Evolutionary conservation across 106 monocot genomes (phyloP), one percentile per base, ranked within the genome.

Genomic region (Dactylorhiza incarnata): DNA sequence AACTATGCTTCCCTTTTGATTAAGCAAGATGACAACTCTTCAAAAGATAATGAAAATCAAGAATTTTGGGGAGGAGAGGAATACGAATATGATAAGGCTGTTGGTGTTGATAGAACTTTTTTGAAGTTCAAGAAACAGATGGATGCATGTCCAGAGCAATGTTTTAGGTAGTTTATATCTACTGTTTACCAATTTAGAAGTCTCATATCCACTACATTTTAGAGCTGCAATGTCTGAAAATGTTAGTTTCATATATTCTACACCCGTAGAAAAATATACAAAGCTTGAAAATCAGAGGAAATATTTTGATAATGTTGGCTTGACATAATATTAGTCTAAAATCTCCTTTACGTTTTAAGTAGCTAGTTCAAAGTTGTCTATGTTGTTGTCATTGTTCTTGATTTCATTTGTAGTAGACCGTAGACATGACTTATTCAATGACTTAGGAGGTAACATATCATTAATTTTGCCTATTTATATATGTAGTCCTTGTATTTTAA

Each of bases 111-210:
- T 47, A 86, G 99, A 63, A 90, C 83, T 54, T 99, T 89, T 66
- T 78, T 99, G 44, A 99, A 99, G 81, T 99, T 99, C 85, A 99
- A 99, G 94, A 99, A 99, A 88, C 81, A 71, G 26, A 46, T 99
- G 78, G 99, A 99, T 80, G 77, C 81, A 73, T 75, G 61, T 73
- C 99, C 99, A 37, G 86, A 92, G 76, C 99, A 99, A 76, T 99
- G 99, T 74, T 85, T 99, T 51, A 94, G 99, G 99, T 94, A 86
- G 17, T 72, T 22, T 48, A 72, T 49, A 14, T 48, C 16, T 69
- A 19, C 9, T n/a, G 7, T 69, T 69, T 45, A 16, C 69, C 45
- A 14, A 7, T 16, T 62, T 62, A 22, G 6, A 23, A 1, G 45
- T 69, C 6, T n/a, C 69, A 45, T 69, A 37, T 46, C 14, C 37